These are phyloP conservation scores for Ganoderma multipileum DNA, from an alignment of 1,284 basidiomycete species.

Conservation along the genomic window DNA sequence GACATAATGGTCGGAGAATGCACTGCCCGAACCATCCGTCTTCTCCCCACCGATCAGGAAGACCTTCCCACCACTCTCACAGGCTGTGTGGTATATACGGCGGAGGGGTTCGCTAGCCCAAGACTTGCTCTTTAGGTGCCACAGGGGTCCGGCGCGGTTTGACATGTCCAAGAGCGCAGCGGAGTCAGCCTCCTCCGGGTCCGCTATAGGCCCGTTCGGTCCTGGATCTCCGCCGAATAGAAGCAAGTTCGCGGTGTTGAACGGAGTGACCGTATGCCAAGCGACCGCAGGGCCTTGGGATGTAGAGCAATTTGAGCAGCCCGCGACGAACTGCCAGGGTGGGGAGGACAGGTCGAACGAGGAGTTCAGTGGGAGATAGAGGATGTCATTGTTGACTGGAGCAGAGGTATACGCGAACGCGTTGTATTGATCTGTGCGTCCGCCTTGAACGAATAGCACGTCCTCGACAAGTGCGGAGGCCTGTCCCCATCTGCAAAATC, in stretches of 20 bases:
- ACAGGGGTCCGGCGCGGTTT: conserved; percentile 47
- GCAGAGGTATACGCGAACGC: conserved; percentile 76
- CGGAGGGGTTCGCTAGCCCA: conserved; percentile 77
- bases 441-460: conserved; percentile 77
- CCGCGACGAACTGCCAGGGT: conserved; percentile 68
- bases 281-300: conserved; percentile 67
- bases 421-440: conserved; percentile 76
- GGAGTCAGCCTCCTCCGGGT: conserved; percentile 68
- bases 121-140: conserved; percentile 53
- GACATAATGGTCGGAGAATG: conserved; percentile 68
- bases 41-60: conserved; percentile 80
- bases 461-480: conserved; percentile 67
- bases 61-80: conserved; percentile 53
- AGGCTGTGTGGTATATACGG: conserved; percentile 74
- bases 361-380: conserved; percentile 69
- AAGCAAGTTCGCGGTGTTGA: conserved; percentile 60
- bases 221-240: conserved; percentile 81
- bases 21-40: conserved; percentile 74
- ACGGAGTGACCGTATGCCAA: conserved; percentile 83
- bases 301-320: conserved; percentile 50
- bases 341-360: conserved; percentile 66
- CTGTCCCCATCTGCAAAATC: conserved; percentile 81
- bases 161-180: conserved; percentile 60
- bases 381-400: conserved; percentile 72
- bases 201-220: conserved; percentile 57